Percentiles rank a stretch among this genome's conserved stretches.
Evolutionary conservation across 768 basidiomycete species (phyloP).

Genomic region (Guyanaporus albipodus): DNA sequence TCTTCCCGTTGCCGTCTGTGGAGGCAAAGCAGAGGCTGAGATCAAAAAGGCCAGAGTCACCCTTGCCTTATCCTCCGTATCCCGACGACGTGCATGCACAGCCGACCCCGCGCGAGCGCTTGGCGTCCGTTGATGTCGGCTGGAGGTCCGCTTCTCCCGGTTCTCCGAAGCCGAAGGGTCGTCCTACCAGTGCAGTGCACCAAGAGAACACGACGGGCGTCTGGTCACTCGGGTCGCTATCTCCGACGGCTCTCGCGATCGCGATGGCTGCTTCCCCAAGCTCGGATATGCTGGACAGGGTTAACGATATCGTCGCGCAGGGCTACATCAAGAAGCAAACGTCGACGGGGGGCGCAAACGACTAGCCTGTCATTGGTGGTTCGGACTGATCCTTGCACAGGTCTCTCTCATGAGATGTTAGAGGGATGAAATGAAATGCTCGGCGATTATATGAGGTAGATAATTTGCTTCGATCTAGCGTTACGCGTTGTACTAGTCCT

Average conservation of each 20-base stretch:
- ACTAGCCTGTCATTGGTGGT: background rate
- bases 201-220: slow-evolving; percentile 6
- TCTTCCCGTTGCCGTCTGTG: slow-evolving; percentile 19
- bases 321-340: slow-evolving; percentile 30
- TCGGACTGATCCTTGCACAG: background rate
- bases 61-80: slow-evolving; percentile 25
- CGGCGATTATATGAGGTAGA: no score
- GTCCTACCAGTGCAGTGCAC: background rate
- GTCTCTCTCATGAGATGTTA: no score
- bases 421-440: no score
- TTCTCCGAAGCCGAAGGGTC: slow-evolving; percentile 8
- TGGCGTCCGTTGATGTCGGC: background rate
- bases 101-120: background rate
- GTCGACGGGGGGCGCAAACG: background rate
- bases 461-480: slow-evolving; percentile 1
- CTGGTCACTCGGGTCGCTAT: slow-evolving; percentile 17
- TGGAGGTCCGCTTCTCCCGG: slow-evolving; percentile 3
- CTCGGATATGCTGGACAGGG: slow-evolving; percentile 27
- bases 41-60: slow-evolving; percentile 7
- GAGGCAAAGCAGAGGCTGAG: slow-evolving; percentile 4
- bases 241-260: slow-evolving; percentile 22
- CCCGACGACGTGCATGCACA: background rate
- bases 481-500: background rate
- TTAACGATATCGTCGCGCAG: slow-evolving; percentile 35
- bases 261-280: slow-evolving; percentile 23